phyloP scores from a whole-genome alignment of 2,329 filamentous ascomycete species.

The Alternaria metachromatica region DNA sequence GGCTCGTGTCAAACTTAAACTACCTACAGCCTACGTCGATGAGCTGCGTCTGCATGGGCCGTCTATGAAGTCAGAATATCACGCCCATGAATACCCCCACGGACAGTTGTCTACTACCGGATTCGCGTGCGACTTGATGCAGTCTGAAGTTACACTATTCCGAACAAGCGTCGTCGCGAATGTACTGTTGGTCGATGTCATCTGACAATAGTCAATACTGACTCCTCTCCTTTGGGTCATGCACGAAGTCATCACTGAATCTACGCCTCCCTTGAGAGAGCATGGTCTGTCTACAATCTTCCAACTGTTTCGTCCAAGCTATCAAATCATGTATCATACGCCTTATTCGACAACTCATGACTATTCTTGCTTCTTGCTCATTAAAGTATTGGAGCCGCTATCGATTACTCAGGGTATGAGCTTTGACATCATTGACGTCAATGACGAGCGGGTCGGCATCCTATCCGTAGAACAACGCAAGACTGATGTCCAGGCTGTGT shows the following conservation, averaged over 20 bases:
- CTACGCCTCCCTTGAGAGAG: neutral
- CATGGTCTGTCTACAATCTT: neutral
- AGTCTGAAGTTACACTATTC: neutral
- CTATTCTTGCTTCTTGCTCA: neutral
- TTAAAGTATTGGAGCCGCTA: neutral
- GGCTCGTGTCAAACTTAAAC: neutral
- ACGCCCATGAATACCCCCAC: neutral
- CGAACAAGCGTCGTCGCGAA: neutral
- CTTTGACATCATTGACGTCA: conserved; percentile 7
- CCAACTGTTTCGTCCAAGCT: neutral
- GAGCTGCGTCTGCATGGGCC: neutral
- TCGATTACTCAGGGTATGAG: neutral
- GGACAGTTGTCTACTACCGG: neutral
- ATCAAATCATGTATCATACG: neutral
- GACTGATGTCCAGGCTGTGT: conserved; percentile 1
- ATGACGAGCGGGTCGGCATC: conserved; percentile 1
- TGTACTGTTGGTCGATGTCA: neutral
- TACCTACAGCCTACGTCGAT: neutral
- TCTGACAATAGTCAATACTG: neutral
- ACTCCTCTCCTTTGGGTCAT: neutral
- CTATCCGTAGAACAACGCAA: conserved; percentile 1
- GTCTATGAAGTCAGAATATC: neutral
- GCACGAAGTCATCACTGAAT: neutral
- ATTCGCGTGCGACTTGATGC: neutral
- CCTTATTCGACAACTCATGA: neutral